phyloP scores from a whole-genome alignment of 495 filamentous ascomycete genomes.

The Penicillium diatomitis region DNA sequence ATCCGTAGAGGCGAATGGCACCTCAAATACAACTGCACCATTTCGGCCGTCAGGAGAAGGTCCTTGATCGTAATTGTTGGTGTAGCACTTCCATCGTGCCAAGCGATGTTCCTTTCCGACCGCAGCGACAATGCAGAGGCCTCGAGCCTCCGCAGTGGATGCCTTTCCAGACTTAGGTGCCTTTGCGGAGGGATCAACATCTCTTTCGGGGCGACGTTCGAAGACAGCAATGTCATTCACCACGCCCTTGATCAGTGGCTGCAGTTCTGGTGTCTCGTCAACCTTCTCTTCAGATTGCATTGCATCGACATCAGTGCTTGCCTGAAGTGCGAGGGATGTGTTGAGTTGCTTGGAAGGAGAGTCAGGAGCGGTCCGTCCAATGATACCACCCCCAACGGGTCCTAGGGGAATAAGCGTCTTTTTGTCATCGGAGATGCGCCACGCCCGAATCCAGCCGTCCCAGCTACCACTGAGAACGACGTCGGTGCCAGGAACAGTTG shows the following conservation, averaged over 20 bases:
- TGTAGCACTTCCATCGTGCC: conserved; percentile 59
- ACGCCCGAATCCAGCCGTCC: conserved; percentile 83
- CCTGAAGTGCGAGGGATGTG: conserved; percentile 23
- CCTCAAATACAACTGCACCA: conserved; percentile 71
- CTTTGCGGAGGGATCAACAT: conserved; percentile 18
- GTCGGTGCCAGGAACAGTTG: conserved; percentile 78
- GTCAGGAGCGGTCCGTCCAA: conserved; percentile 14
- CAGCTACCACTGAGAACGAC: conserved; percentile 83
- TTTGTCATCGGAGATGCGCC: conserved; percentile 77
- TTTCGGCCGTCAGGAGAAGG: conserved; percentile 56
- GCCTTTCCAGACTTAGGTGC: conserved; percentile 49
- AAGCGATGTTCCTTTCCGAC: conserved; percentile 79
- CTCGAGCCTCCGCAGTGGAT: conserved; percentile 39
- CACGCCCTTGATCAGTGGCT: conserved; percentile 55
- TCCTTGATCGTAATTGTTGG: conserved; percentile 32
- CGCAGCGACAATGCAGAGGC: conserved; percentile 70
- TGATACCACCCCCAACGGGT: conserved; percentile 41
- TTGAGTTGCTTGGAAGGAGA: conserved; percentile 32
- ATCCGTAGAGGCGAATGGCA: conserved; percentile 40
- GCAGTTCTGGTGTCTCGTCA: conserved; percentile 9
- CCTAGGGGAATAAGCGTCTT: conserved; percentile 65
- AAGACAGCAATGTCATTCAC: conserved; percentile 81
- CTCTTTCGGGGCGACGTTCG: conserved; percentile 44
- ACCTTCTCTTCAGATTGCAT: conserved; percentile 16
- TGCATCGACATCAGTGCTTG: conserved; percentile 10